Conservation (phyloP, 495 filamentous ascomycete species). For the Daldinia loculata region DNA sequence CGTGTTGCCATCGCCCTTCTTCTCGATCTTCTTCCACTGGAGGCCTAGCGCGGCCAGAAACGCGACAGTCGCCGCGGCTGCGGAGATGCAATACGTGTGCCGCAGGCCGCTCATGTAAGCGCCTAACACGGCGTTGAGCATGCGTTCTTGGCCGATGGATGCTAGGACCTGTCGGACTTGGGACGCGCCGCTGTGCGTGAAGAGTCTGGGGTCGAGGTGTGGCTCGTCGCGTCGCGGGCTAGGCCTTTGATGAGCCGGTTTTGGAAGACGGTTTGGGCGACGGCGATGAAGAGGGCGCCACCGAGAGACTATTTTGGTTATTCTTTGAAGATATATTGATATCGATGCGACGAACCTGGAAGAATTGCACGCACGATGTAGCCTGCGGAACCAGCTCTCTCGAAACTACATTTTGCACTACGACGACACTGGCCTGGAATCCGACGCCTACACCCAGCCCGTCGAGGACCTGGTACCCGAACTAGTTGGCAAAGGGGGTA, state of each 20-base stretch:
- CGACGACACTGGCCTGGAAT: slow-evolving; percentile 59
- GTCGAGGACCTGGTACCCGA: slow-evolving; percentile 62
- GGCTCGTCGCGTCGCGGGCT: slow-evolving; percentile 42
- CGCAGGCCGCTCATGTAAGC: slow-evolving; percentile 58
- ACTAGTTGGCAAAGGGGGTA: slow-evolving; percentile 58
- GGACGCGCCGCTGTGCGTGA: slow-evolving; percentile 57
- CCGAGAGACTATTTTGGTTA: slow-evolving; percentile 57
- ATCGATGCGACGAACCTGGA: slow-evolving; percentile 50
- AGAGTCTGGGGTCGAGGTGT: slow-evolving; percentile 45
- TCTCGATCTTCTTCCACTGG: slow-evolving; percentile 60
- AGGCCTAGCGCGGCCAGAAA: slow-evolving; percentile 53
- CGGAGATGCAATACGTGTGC: slow-evolving; percentile 55
- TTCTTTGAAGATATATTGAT: not conserved
- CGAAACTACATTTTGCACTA: slow-evolving; percentile 60
- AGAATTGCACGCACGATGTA: slow-evolving; percentile 71
- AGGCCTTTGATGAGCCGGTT: slow-evolving; percentile 61
- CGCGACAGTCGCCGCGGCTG: slow-evolving; percentile 49
- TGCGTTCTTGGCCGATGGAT: slow-evolving; percentile 39
- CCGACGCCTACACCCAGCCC: slow-evolving; percentile 57
- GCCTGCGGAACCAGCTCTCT: slow-evolving; percentile 68
- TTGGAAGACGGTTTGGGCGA: slow-evolving; percentile 72
- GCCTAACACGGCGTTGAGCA: slow-evolving; percentile 47
- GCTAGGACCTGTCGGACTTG: slow-evolving; percentile 51
- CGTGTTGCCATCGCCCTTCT: slow-evolving; percentile 7
- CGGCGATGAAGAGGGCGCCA: slow-evolving; percentile 73